Conservation (phyloP, 495 filamentous ascomycete genomes). For the Podospora australis region DNA sequence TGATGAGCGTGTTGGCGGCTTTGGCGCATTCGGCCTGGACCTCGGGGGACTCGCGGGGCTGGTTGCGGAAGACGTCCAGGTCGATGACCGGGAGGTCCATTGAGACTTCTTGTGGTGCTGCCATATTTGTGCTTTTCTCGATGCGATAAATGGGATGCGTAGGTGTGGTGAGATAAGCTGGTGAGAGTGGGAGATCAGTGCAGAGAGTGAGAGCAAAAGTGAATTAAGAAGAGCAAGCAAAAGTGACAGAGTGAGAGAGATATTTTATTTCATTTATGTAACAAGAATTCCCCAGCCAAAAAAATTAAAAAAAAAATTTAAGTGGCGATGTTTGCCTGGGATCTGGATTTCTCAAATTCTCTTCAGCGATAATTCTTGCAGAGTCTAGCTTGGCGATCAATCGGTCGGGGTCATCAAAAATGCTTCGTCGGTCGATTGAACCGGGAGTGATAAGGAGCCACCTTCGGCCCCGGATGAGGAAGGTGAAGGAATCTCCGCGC, state of each 20-base stretch:
- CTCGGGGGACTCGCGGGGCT: constrained; percentile 26
- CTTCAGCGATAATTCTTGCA: neutral
- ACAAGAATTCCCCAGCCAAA: too few relatives aligned
- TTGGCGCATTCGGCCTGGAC: constrained; percentile 39
- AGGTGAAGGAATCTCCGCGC: constrained; percentile 6
- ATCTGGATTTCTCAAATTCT: neutral
- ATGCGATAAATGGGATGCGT: neutral
- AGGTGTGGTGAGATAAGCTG: neutral
- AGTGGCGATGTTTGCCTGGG: neutral
- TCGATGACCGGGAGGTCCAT: constrained; percentile 51
- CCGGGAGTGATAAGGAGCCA: too few relatives aligned
- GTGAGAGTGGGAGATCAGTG: neutral
- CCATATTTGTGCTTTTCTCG: neutral
- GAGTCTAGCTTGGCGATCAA: neutral
- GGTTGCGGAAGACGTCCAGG: constrained; percentile 40
- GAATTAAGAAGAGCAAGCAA: neutral
- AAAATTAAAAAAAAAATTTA: too few relatives aligned
- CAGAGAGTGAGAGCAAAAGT: neutral
- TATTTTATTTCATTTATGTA: neutral
- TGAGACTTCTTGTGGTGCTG: constrained; percentile 17
- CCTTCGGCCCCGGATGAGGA: constrained; percentile 15
- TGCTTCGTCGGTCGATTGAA: too few relatives aligned
- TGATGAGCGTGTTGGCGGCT: constrained; percentile 41
- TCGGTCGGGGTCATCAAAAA: neutral
- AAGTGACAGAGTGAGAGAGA: neutral